Evolutionary conservation across 129 eudicot species (phyloP), one percentile per base, ranked within the genome.

Genomic region (Flaveria linearis): DNA sequence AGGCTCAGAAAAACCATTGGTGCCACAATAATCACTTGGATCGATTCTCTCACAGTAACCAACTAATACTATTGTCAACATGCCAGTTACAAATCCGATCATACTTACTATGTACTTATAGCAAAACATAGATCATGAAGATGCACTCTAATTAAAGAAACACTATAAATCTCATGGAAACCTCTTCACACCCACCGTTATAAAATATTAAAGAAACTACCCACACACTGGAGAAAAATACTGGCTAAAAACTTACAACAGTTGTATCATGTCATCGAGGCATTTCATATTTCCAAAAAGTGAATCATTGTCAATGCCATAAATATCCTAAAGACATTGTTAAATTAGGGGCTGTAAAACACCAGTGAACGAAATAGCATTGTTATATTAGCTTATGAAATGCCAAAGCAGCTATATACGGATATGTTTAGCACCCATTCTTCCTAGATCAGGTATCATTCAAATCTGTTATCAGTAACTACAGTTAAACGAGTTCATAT

Each of bases 51-150:
- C 76, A 68, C 76, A 57, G 4, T 56, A 69, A 78, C 61, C 60
- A 78, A 43, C 60, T 45, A 23, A 68, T 55, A 77, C 64, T n/a
- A 28, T 68, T 41, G 7, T 52, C 46, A 42, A 55, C 74, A 76
- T 25, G 53, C 43, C 56, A 36, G 42, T 50, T 15, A 64, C 45
- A 64, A 30, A 65, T 64, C 52, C 36, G 51, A 50, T 66, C 65
- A 76, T 15, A 52, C 80, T 66, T 76, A 52, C 70, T 10, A 13
- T 62, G 52, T 52, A 64, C 22, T 73, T 58, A 42, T 7, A 56
- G 23, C 2, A 56, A 56, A 12, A 39, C 75, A 71, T 28, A 71
- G 63, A 71, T 43, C 46, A 71, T 30, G 76, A 39, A 56, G 33
- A 25, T 36, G 66, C 33, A 53, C 0, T 20, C 9, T 0, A 15